These are phyloP conservation scores for Torrubiella hemipterigena DNA, from an alignment of 2,329 filamentous ascomycete genomes.

Conservation along the genomic window DNA sequence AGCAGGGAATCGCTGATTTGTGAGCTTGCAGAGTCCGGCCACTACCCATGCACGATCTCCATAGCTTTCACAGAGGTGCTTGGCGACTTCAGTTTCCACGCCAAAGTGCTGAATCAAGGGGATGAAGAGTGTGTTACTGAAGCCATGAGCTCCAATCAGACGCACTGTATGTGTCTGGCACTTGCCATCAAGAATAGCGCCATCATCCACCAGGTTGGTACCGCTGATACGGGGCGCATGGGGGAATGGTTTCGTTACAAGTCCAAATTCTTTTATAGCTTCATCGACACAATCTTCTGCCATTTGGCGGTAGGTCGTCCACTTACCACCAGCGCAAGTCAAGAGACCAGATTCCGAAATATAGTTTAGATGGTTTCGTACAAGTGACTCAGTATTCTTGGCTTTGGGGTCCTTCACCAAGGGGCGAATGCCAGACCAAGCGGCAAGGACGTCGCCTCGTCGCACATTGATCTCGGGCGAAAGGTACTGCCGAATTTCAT, in stretches of 20 bases:
- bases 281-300: slow-evolving; percentile 80
- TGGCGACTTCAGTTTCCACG: slow-evolving; percentile 81
- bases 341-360: slow-evolving; percentile 69
- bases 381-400: slow-evolving; percentile 74
- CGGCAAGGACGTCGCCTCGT: slow-evolving; percentile 76
- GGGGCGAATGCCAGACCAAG: slow-evolving; percentile 81
- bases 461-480: slow-evolving; percentile 77
- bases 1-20: slow-evolving; percentile 69
- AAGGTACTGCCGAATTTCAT: slow-evolving; percentile 71
- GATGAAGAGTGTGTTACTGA: slow-evolving; percentile 83
- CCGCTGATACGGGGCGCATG: slow-evolving; percentile 57
- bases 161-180: slow-evolving; percentile 79
- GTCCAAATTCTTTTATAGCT: slow-evolving; percentile 56
- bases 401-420: slow-evolving; percentile 79
- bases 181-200: slow-evolving; percentile 48
- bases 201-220: slow-evolving; percentile 58
- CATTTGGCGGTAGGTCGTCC: slow-evolving; percentile 92
- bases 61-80: slow-evolving; percentile 78
- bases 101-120: slow-evolving; percentile 90
- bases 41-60: slow-evolving; percentile 90
- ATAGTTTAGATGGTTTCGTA: slow-evolving; percentile 76
- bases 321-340: slow-evolving; percentile 81
- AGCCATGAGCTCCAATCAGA: slow-evolving; percentile 74
- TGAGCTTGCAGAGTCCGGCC: slow-evolving; percentile 65
- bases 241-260: slow-evolving; percentile 44